Conservation (phyloP, 2,329 filamentous ascomycete species). For the Huntiella moniliformis region DNA sequence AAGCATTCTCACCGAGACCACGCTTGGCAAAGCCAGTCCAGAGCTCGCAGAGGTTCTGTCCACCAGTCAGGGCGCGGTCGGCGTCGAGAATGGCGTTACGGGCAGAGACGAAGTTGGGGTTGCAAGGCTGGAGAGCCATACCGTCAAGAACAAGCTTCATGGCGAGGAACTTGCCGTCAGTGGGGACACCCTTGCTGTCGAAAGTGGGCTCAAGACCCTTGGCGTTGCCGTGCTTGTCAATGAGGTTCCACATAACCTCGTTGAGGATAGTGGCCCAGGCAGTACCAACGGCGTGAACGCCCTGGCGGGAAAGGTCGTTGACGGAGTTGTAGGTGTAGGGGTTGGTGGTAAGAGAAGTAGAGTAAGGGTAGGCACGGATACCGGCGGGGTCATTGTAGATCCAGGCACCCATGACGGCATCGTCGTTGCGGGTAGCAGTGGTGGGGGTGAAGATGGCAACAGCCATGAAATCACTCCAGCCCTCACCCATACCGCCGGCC, state of each 20-base stretch:
- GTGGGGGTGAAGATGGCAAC: slow-evolving; percentile 29
- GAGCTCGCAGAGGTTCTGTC: slow-evolving; percentile 30
- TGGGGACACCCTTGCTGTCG: slow-evolving; percentile 25
- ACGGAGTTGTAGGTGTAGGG: slow-evolving; percentile 29
- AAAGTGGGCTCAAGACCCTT: slow-evolving; percentile 24
- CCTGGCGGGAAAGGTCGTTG: slow-evolving; percentile 18
- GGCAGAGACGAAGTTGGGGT: slow-evolving; percentile 32
- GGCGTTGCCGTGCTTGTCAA: slow-evolving; percentile 35
- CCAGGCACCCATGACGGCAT: slow-evolving; percentile 34
- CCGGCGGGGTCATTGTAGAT: slow-evolving; percentile 24
- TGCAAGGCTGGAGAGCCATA: slow-evolving; percentile 37
- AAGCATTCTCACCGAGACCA: slow-evolving; percentile 27
- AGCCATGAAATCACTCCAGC: slow-evolving; percentile 38
- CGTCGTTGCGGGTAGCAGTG: slow-evolving; percentile 24
- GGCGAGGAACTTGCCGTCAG: slow-evolving; percentile 30
- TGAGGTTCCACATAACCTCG: slow-evolving; percentile 38
- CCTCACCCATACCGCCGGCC: slow-evolving; percentile 37
- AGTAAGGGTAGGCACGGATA: slow-evolving; percentile 32
- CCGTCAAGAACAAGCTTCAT: slow-evolving; percentile 34
- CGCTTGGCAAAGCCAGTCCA: slow-evolving; percentile 39
- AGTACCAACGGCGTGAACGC: slow-evolving; percentile 30
- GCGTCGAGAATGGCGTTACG: slow-evolving; percentile 38
- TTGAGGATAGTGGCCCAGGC: slow-evolving; percentile 35
- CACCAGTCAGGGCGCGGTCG: slow-evolving; percentile 30
- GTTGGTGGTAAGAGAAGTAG: slow-evolving; percentile 29